These are phyloP conservation scores for Wallemia ichthyophaga DNA, from an alignment of 1,284 basidiomycete genomes.

Conservation along the genomic window DNA sequence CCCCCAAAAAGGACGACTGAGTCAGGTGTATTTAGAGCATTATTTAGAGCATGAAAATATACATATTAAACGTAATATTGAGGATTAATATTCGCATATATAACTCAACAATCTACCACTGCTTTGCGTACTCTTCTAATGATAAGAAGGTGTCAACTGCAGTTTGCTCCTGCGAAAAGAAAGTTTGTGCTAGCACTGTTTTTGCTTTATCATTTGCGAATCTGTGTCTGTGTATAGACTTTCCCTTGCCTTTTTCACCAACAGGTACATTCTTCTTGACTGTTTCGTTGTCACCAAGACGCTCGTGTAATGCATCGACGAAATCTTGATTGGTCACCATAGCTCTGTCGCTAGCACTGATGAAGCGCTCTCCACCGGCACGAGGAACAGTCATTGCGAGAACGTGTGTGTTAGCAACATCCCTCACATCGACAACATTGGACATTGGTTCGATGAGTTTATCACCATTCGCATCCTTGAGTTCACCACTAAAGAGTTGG, in stretches of 20 bases:
- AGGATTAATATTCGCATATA: too few relatives aligned
- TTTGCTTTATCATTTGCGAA: neutral
- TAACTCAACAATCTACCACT: neutral
- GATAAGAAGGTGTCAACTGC: neutral
- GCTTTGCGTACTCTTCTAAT: neutral
- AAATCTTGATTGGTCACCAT: neutral
- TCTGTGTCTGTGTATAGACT: neutral
- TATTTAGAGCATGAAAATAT: neutral
- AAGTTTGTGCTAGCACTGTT: neutral
- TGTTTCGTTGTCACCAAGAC: neutral
- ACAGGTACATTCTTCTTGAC: neutral
- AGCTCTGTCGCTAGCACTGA: constrained; percentile 6
- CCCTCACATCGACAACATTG: constrained; percentile 16
- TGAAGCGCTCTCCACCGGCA: constrained; percentile 14
- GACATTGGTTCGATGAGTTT: constrained; percentile 7
- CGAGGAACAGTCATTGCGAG: constrained; percentile 11
- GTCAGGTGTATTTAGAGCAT: neutral
- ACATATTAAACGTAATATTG: too few relatives aligned
- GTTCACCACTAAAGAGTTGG: constrained; percentile 6
- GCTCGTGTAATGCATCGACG: neutral
- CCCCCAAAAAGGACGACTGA: neutral
- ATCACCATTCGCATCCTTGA: constrained; percentile 3
- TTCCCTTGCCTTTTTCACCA: neutral
- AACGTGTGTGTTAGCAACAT: constrained; percentile 15
- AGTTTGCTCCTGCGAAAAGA: neutral